Base-by-base conservation (phyloP, 495 filamentous ascomycete species). In the Aspergillus heteromorphus region DNA sequence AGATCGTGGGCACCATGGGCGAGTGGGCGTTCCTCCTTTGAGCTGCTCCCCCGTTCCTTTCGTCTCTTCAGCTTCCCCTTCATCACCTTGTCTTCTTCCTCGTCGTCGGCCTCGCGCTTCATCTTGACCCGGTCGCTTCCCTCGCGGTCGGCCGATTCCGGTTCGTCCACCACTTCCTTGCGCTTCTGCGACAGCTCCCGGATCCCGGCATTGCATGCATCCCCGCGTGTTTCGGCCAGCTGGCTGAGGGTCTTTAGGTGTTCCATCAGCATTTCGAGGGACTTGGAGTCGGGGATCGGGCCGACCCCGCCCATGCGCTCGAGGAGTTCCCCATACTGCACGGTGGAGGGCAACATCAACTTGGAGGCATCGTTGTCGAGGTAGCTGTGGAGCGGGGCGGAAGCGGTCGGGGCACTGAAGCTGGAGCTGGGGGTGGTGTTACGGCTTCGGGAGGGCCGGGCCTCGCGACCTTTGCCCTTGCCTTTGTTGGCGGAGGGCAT, bases 351-450 rank as follows among this genome's bases (percentile, higher is more conserved):
- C 59, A 79, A 62, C 49, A 80, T 71, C 16, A 89, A 75, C 47
- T 86, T 85, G 29, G 86, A 78, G 21, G 83, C 79, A 56, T 85
- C 80, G 54, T 84, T 86, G 47, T 86, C 81, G 57, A 83, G 66
- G 54, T 79, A 79, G 54, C 67, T 78, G 27, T 77, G 72, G 19
- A 79, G 67, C 19, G 80, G 76, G 11, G 75, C 73, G 49, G 80
- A 69, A 27, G 70, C 73, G 55, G 77, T 67, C 8, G 69, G 65
- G 41, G 77, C 74, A 58, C 76, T 81, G 56, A 75, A 67, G 17
- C 64, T 71, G 36, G 87, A 87, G 56, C 75, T 85, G 34, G 90
- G 90, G 3, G 90, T 95, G 10, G 89, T 91, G 69, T 93, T 92
- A 61, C 90, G 86, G 64, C 88, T 92, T 51, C 86, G 84, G 61